Evolutionary conservation across 192 early-diverging fungal genomes (phyloP).

Genomic region (Funneliformis mosseae): DNA sequence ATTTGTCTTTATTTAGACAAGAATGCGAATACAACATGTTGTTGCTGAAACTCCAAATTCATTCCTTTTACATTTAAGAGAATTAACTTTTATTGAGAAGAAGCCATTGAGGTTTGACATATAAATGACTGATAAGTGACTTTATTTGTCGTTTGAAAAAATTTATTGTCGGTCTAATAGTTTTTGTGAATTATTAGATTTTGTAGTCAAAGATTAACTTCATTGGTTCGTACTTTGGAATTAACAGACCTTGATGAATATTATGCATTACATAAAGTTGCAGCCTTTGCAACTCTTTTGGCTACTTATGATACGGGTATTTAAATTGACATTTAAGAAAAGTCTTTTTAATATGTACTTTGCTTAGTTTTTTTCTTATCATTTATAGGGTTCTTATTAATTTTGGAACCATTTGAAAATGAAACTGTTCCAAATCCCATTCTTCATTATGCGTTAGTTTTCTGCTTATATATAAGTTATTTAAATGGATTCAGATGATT

Average conservation of each 20-base stretch:
- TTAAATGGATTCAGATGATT: not conserved
- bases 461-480: not conserved
- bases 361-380: not conserved
- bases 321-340: not conserved
- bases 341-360: slow-evolving; percentile 26
- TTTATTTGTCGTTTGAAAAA: slow-evolving; percentile 25
- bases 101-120: slow-evolving; percentile 76
- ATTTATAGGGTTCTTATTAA: slow-evolving; percentile 83
- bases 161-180: not conserved
- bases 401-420: slow-evolving; percentile 97
- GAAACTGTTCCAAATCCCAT: slow-evolving; percentile 96
- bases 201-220: slow-evolving; percentile 89
- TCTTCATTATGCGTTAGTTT: slow-evolving; percentile 76
- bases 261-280: slow-evolving; percentile 80
- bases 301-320: slow-evolving; percentile 92
- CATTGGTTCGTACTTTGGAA: slow-evolving; percentile 90
- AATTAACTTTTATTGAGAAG: slow-evolving; percentile 93
- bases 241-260: slow-evolving; percentile 90
- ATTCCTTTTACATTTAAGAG: slow-evolving; percentile 90
- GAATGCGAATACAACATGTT: slow-evolving; percentile 95
- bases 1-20: slow-evolving; percentile 56
- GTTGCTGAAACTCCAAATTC: slow-evolving; percentile 94
- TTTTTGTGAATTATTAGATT: slow-evolving; percentile 49
- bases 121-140: not conserved
- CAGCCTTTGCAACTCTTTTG: slow-evolving; percentile 92